Evolutionary conservation across 495 filamentous ascomycete genomes (phyloP).

Genomic region (Bacidia rubella): DNA sequence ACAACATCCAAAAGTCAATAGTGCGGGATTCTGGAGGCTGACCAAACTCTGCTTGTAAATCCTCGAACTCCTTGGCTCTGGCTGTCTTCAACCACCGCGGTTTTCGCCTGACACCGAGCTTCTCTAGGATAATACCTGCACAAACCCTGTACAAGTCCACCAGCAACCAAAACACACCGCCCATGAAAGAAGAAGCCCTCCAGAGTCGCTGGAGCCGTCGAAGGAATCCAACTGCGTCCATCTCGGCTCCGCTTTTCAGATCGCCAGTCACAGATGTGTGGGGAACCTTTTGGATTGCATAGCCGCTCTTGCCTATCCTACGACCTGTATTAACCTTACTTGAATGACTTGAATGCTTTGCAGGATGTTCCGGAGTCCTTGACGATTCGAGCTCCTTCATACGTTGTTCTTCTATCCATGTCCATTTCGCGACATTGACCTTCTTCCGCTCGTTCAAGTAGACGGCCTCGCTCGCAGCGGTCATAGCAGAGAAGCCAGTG

Average conservation of each 20-base stretch:
- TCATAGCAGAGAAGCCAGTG: constrained; percentile 72
- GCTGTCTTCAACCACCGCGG: constrained; percentile 48
- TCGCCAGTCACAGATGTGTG: not conserved
- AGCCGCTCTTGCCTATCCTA: constrained; percentile 44
- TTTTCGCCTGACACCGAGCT: constrained; percentile 45
- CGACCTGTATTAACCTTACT: too few relatives aligned
- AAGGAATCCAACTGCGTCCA: constrained; percentile 61
- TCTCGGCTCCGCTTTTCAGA: constrained; percentile 21
- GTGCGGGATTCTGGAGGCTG: constrained; percentile 13
- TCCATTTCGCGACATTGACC: constrained; percentile 63
- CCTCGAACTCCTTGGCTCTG: constrained; percentile 7
- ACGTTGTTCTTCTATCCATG: constrained; percentile 85
- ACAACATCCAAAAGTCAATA: constrained; percentile 48
- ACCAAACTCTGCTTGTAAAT: constrained; percentile 11
- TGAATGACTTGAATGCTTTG: too few relatives aligned
- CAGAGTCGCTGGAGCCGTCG: constrained; percentile 27
- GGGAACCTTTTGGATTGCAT: constrained; percentile 29
- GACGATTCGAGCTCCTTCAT: constrained; percentile 44
- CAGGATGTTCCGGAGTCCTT: constrained; percentile 17
- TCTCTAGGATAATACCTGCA: constrained; percentile 38
- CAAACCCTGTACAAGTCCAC: constrained; percentile 43
- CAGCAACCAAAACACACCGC: constrained; percentile 55
- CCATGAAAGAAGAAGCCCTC: constrained; percentile 59
- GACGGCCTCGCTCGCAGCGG: constrained; percentile 87
- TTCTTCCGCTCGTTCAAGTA: constrained; percentile 78